Evolutionary conservation across 345 rosid species (phyloP), one percentile per base, ranked within the genome.

Genomic region (Carallia pectinifolia): DNA sequence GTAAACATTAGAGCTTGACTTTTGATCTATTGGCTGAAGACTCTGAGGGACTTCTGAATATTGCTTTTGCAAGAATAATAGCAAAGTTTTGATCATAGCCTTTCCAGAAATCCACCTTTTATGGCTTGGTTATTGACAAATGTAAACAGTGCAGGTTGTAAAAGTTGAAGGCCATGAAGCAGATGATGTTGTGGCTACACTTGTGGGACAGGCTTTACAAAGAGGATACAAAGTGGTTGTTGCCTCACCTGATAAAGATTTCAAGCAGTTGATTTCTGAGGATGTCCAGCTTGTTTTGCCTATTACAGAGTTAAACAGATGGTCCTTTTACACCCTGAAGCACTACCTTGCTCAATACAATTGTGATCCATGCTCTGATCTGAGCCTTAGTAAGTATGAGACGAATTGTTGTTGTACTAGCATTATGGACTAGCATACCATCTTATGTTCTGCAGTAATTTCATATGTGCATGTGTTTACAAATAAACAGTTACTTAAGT

Each of bases 191-290:
- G 87, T 94, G 53, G 98, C 96, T 37, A 91, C 97, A 12, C 84
- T 94, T 10, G 81, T 76, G 30, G 86, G 69, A 65, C 97, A 91
- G 81, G 98, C 83, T 65, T 72, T 89, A 58, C 79, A 76, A 75
- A 85, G 78, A 81, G 91, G 96, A 58, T 78, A 84, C 67, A 76
- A 72, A 0, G 95, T 80, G 18, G 96, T 90, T 71, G 76, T 91
- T 81, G 97, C 97, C 71, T 94, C 98, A 58, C 98, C 96, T 4
- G 98, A 94, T 75, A 94, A 94, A 85, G 97, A 91, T 81, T 94
- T 94, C 70, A 94, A 91, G 88, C 98, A 94, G 82, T 77, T 94
- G 80, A 83, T 94, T 56, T 91, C 95, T 71, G 95, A 88, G 67
- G 86, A 94, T 79, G 93, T 94, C 76, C 98, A 91, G 61, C 82